Conservation (phyloP, 208 protist species). For the Lotmaria passim region DNA sequence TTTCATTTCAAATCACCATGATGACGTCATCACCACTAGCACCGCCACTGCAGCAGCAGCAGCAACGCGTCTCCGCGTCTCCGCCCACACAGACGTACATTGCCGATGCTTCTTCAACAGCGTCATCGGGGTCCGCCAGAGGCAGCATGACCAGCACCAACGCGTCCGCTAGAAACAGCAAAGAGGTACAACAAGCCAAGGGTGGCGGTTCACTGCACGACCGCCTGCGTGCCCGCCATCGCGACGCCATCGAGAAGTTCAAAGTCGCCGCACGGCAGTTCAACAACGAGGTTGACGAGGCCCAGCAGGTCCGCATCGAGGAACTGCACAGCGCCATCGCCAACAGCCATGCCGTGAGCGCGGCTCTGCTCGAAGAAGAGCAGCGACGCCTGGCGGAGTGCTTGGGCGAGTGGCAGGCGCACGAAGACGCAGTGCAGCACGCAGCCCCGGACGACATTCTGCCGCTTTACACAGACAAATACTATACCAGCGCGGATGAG, state of each 20-base stretch:
- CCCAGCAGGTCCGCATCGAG: constrained; percentile 51
- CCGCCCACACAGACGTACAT: neutral
- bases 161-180: too few species aligned
- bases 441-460: constrained; percentile 39
- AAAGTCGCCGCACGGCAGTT: constrained; percentile 41
- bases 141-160: too few species aligned
- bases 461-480: constrained; percentile 38
- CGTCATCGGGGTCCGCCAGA: too few species aligned
- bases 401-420: constrained; percentile 36
- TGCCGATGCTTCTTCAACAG: neutral
- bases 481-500: constrained; percentile 45
- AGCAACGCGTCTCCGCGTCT: neutral
- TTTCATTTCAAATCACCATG: neutral
- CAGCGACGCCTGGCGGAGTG: constrained; percentile 41
- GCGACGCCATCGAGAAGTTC: constrained; percentile 51
- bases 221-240: constrained; percentile 48
- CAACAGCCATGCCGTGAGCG: constrained; percentile 50
- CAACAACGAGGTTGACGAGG: constrained; percentile 56
- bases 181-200: neutral
- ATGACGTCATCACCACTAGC: too few species aligned
- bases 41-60: too few species aligned
- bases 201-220: constrained; percentile 31
- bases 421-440: constrained; percentile 20
- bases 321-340: constrained; percentile 51
- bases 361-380: constrained; percentile 45